Base-by-base conservation (phyloP, 495 filamentous ascomycete species). In the Margaritispora aquatica region DNA sequence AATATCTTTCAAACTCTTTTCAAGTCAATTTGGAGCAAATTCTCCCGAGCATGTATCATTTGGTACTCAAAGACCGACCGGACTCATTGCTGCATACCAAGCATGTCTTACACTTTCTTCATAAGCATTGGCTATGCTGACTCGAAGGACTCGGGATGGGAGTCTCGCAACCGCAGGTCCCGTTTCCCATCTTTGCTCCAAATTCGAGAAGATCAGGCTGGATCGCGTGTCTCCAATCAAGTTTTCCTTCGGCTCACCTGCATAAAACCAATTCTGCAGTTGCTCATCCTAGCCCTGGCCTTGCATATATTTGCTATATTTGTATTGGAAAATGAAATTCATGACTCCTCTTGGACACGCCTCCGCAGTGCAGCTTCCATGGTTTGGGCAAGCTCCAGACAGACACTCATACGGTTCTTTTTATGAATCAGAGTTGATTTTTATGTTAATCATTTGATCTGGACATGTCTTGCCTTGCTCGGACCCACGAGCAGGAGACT, bases 191-290 rank as follows among this genome's bases (percentile, higher is more conserved):
- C 49, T 54, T 11, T 26, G 27, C 24, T 26, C 11, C 15, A 29
- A 2, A 2, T 20, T 4, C 24, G 21, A 27, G 60, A 56, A 59
- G 52, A 59, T 41, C 56, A 57, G 20, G 52, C 56, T 52, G 57
- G 54, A 56, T 63, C 57, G 56, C 61, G 52, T 63, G 29, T 56
- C 48, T 51, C 61, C 61, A 63, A 63, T 63, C 61, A 60, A 15
- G 19, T 26, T 27, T 31, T 24, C 13, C 27, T 20, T 23, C 27
- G n/a, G 38, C 44, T 51, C 26, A 46, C 46, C 46, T 63, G 61
- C 56, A 63, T 41, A 47, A 27, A 38, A 23, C 55, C 55, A 55
- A 52, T 55, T 20, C 51, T 38, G 41, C 50, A 11, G 54, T 51
- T 59, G 56, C 54, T 49, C 55, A 55, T 38, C 56, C 61, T 56